Conservation (phyloP, 805 yeast genomes). For the Soucietia sequanensis region DNA sequence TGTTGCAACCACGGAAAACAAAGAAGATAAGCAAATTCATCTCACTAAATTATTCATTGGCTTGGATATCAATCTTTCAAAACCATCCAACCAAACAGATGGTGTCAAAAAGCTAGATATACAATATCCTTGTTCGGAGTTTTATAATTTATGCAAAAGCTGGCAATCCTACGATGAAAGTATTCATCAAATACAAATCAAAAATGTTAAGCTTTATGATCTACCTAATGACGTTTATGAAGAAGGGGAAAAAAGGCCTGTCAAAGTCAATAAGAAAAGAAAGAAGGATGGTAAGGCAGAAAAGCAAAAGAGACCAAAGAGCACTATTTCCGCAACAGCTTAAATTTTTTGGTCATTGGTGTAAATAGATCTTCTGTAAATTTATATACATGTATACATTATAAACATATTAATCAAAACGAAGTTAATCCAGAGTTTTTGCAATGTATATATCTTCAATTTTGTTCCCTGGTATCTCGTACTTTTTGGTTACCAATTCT, state of each 20-base stretch:
- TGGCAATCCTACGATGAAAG: conserved; percentile 68
- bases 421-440: too few relatives aligned
- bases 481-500: too few relatives aligned
- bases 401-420: too few relatives aligned
- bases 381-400: too few relatives aligned
- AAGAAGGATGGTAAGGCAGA: conserved; percentile 7
- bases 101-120: conserved; percentile 68
- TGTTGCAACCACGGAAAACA: conserved; percentile 19
- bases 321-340: too few relatives aligned
- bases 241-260: conserved; percentile 72
- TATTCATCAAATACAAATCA: conserved; percentile 58
- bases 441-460: too few relatives aligned
- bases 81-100: too few relatives aligned
- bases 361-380: too few relatives aligned
- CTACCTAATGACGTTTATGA: conserved; percentile 78
- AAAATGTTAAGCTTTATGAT: conserved; percentile 66
- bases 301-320: conserved; percentile 16
- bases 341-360: too few relatives aligned
- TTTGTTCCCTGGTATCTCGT: too few relatives aligned
- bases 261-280: conserved; percentile 46
- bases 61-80: conserved; percentile 50
- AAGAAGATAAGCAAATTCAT: conserved; percentile 40
- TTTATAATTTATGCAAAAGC: conserved; percentile 73
- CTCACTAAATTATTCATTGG: conserved; percentile 83
- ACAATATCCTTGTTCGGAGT: conserved; percentile 87